Percentiles rank a stretch among this genome's conserved stretches.
phyloP scores from a whole-genome alignment of 202 grass and related monocot genomes.

The Elaeis oleifera region DNA sequence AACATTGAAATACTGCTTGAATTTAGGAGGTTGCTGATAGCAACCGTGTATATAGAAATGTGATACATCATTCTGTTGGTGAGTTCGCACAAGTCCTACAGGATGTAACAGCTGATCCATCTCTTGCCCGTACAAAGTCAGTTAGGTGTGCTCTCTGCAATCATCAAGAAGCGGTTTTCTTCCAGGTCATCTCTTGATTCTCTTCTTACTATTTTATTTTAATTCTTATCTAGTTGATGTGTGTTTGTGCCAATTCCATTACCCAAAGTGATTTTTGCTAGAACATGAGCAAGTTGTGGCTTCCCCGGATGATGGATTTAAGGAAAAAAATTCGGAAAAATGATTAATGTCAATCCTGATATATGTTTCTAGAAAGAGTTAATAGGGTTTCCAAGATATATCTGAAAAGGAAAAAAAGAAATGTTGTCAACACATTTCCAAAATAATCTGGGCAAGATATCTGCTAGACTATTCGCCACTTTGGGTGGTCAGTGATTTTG shows the following conservation, averaged over 20 bases:
- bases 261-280: not conserved
- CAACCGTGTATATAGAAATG: slow-evolving; percentile 71
- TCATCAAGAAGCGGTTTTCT: slow-evolving; percentile 67
- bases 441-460: no score
- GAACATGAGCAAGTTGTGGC: no score
- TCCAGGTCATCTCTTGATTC: slow-evolving; percentile 38
- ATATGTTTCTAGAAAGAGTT: no score
- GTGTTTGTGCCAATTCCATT: not conserved
- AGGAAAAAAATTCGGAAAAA: no score
- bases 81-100: slow-evolving; percentile 76
- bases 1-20: not conserved
- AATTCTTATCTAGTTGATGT: not conserved
- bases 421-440: no score
- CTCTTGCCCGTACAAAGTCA: slow-evolving; percentile 61
- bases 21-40: slow-evolving; percentile 51
- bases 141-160: slow-evolving; percentile 43
- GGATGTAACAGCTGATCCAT: slow-evolving; percentile 57
- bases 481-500: no score
- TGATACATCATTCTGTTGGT: slow-evolving; percentile 50
- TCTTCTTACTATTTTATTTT: not conserved
- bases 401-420: no score
- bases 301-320: no score
- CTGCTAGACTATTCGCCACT: no score
- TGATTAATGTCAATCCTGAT: no score
- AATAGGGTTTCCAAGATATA: no score